Evolutionary conservation across 306 rosid genomes (phyloP).

Genomic region (Trifolium repens): DNA sequence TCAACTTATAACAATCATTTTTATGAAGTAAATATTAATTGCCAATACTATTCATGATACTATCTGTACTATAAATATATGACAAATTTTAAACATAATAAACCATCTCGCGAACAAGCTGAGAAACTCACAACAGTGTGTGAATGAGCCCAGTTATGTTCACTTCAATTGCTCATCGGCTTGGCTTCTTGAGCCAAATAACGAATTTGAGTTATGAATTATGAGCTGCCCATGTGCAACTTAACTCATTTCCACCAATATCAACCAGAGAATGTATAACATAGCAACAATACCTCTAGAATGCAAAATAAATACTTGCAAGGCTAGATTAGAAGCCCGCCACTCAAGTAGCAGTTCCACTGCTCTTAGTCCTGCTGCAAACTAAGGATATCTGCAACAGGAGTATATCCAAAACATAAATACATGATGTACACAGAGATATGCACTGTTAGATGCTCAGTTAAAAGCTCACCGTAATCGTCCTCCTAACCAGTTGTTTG

Average conservation of each 20-base stretch:
- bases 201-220: neutral
- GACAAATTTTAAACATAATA: neutral
- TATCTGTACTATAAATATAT: neutral
- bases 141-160: conserved; percentile 2
- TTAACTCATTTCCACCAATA: conserved; percentile 22
- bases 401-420: conserved; percentile 30
- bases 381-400: conserved; percentile 71
- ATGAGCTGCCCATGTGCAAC: neutral
- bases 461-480: conserved; percentile 65
- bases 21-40: neutral
- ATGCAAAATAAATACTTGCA: conserved; percentile 94
- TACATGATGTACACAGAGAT: conserved; percentile 30
- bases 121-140: neutral
- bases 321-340: conserved; percentile 96
- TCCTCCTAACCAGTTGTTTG: conserved; percentile 83
- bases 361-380: conserved; percentile 99
- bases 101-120: neutral
- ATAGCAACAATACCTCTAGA: conserved; percentile 72
- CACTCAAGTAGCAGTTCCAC: conserved; percentile 98
- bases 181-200: neutral
- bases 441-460: conserved; percentile 7
- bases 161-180: conserved; percentile 21
- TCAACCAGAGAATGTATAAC: conserved; percentile 12
- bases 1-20: conserved; percentile 23
- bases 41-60: neutral